These are phyloP conservation scores for Xylariaceae sp. DNA, from an alignment of 2,329 filamentous ascomycete genomes.

Conservation along the genomic window DNA sequence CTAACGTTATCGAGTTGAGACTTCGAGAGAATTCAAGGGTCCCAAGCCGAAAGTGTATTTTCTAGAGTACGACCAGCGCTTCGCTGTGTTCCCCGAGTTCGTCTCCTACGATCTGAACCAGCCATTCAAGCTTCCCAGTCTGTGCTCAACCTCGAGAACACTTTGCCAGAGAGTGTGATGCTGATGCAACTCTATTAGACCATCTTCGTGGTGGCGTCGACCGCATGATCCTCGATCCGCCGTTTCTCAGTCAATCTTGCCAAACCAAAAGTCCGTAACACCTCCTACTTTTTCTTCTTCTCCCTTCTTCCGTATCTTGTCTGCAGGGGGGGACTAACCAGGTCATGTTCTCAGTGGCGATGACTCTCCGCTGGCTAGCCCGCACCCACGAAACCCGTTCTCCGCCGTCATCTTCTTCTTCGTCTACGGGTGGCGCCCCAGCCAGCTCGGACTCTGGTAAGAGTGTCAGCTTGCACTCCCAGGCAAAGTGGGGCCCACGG, in stretches of 20 bases:
- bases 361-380: conserved; percentile 71
- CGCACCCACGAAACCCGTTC: conserved; percentile 27
- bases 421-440: conserved; percentile 3
- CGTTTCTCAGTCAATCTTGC: conserved; percentile 75
- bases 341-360: conserved; percentile 48
- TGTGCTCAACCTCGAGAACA: conserved; percentile 11
- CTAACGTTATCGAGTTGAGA: conserved; percentile 5
- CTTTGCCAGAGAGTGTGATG: not conserved
- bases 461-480: too few species aligned
- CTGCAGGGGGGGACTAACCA: too few species aligned
- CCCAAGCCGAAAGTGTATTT: conserved; percentile 57
- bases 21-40: conserved; percentile 11
- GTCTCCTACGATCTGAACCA: conserved; percentile 69
- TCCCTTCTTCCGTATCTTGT: not conserved
- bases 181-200: conserved; percentile 25
- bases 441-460: not conserved
- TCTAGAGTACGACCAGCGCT: conserved; percentile 71
- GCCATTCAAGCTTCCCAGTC: conserved; percentile 61
- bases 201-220: conserved; percentile 61
- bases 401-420: conserved; percentile 12
- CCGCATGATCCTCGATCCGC: conserved; percentile 71
- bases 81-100: conserved; percentile 70
- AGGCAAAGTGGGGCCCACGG: conserved; percentile 14
- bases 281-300: not conserved
- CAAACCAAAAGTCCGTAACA: conserved; percentile 66